Percentiles rank a stretch among this genome's conserved stretches.
Evolutionary conservation across 208 protist genomes (phyloP).

Genomic region (Acanthamoeba royreba): DNA sequence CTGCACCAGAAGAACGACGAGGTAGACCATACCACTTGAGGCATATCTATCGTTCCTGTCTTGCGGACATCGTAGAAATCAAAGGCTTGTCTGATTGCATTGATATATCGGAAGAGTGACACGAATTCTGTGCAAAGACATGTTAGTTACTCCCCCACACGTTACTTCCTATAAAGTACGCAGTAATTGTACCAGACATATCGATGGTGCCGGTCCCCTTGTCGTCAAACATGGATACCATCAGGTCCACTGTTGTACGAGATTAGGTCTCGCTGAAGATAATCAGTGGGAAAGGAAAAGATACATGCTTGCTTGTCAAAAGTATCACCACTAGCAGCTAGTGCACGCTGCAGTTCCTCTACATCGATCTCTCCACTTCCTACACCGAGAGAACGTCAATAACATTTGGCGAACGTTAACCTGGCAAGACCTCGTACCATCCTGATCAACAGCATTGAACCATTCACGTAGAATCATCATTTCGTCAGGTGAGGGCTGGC

Average conservation of each 20-base stretch:
- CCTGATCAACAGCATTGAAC: slow-evolving; percentile 22
- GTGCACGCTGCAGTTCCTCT: neutral
- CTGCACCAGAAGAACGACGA: neutral
- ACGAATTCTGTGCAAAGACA: slow-evolving; percentile 6
- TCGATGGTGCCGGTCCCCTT: neutral
- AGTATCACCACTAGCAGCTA: neutral
- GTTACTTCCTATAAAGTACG: no score
- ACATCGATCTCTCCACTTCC: neutral
- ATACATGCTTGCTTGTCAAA: neutral
- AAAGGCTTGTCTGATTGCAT: neutral
- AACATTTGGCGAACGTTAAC: no score
- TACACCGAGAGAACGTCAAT: neutral
- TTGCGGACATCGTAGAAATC: neutral
- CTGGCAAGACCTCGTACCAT: neutral
- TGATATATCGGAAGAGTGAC: slow-evolving; percentile 1
- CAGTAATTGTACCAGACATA: neutral
- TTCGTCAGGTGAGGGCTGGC: neutral
- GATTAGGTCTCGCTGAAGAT: neutral
- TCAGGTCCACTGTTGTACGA: neutral
- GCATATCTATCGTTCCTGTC: neutral
- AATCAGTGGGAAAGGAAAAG: neutral
- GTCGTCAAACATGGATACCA: slow-evolving; percentile 11
- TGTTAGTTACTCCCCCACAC: no score
- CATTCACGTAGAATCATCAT: slow-evolving; percentile 18
- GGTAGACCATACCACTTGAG: neutral